Evolutionary conservation across 768 basidiomycete species (phyloP).

Genomic region (Boletus bicolor): DNA sequence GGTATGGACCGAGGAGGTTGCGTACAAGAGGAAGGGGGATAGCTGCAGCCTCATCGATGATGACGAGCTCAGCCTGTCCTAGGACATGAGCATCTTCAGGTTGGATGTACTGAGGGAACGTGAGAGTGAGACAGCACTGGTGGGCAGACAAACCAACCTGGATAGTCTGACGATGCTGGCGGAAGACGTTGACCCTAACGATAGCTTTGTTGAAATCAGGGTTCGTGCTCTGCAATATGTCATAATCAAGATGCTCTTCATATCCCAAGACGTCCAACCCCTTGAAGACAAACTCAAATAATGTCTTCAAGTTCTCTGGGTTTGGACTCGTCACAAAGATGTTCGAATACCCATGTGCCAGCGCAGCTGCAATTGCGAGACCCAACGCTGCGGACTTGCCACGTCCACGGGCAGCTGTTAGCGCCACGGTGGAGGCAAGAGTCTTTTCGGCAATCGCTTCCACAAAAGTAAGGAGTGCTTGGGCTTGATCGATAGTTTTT

Average conservation of each 20-base stretch:
- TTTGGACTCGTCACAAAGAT: slow-evolving; percentile 97
- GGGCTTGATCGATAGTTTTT: slow-evolving; percentile 91
- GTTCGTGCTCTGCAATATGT: slow-evolving; percentile 92
- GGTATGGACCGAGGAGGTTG: slow-evolving; percentile 92
- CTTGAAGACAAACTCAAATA: slow-evolving; percentile 98
- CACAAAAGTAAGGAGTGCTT: slow-evolving; percentile 90
- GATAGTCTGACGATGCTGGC: slow-evolving; percentile 91
- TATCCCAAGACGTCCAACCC: slow-evolving; percentile 93
- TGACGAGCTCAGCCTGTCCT: slow-evolving; percentile 94
- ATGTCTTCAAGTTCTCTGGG: slow-evolving; percentile 94
- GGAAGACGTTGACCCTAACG: slow-evolving; percentile 92
- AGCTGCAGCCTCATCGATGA: slow-evolving; percentile 98
- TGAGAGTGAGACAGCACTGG: slow-evolving; percentile 2
- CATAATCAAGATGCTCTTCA: slow-evolving; percentile 97
- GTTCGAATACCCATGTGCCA: slow-evolving; percentile 93
- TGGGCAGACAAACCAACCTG: slow-evolving; percentile 53
- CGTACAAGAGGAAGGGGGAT: slow-evolving; percentile 95
- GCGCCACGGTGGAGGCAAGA: slow-evolving; percentile 87
- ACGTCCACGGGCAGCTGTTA: slow-evolving; percentile 92
- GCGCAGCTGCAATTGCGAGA: slow-evolving; percentile 86
- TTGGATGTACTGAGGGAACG: slow-evolving; percentile 80
- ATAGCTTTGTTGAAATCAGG: slow-evolving; percentile 94
- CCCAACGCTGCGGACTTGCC: slow-evolving; percentile 98
- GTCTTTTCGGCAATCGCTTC: slow-evolving; percentile 94
- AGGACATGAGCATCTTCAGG: slow-evolving; percentile 97